Conservation (phyloP, 2,329 filamentous ascomycete species). For the Lithohypha guttulata region DNA sequence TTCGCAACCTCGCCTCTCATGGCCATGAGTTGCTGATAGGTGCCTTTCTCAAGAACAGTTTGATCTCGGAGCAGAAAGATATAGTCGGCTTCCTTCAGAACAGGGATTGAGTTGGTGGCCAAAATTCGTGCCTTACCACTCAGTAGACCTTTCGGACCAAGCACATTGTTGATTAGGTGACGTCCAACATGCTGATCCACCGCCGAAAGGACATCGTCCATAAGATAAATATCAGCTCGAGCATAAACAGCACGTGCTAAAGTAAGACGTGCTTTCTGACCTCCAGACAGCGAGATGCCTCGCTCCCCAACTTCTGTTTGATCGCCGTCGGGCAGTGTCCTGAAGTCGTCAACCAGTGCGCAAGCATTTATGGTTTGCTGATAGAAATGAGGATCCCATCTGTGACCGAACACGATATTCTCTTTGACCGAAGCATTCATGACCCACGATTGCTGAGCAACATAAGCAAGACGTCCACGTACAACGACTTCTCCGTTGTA, state of each 20-base stretch:
- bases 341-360: slow-evolving; percentile 81
- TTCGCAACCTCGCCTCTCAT: slow-evolving; percentile 87
- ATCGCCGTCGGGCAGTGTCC: slow-evolving; percentile 85
- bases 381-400: slow-evolving; percentile 88
- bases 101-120: slow-evolving; percentile 88
- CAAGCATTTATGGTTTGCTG: slow-evolving; percentile 86
- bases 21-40: slow-evolving; percentile 79
- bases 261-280: slow-evolving; percentile 88
- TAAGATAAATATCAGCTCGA: slow-evolving; percentile 85
- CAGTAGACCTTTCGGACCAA: slow-evolving; percentile 74
- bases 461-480: slow-evolving; percentile 76
- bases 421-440: slow-evolving; percentile 97
- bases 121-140: slow-evolving; percentile 80
- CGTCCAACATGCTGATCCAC: slow-evolving; percentile 97
- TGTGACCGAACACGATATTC: slow-evolving; percentile 93
- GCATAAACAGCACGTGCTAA: slow-evolving; percentile 92
- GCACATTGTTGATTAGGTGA: slow-evolving; percentile 88
- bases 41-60: slow-evolving; percentile 74
- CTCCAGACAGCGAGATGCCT: slow-evolving; percentile 89
- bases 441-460: slow-evolving; percentile 87
- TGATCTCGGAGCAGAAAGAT: slow-evolving; percentile 78
- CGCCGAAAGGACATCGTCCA: slow-evolving; percentile 89
- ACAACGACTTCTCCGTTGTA: slow-evolving; percentile 71
- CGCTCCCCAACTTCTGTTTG: slow-evolving; percentile 94
- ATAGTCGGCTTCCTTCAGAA: slow-evolving; percentile 79